phyloP scores from a whole-genome alignment of 2,329 filamentous ascomycete species.

The Phialemoniopsis sp. region DNA sequence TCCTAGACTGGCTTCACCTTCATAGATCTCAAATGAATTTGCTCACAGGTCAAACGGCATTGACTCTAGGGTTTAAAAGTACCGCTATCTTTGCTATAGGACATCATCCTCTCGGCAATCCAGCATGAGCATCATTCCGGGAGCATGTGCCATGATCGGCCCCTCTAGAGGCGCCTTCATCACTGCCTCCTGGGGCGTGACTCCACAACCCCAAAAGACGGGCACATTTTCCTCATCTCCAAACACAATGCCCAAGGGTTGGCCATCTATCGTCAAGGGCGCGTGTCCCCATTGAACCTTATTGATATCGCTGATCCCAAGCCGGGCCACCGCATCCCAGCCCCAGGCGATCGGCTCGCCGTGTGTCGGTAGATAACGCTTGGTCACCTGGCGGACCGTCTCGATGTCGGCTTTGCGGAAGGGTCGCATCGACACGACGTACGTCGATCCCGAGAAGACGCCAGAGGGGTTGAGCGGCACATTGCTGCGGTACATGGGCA shows the following conservation, averaged over 20 bases:
- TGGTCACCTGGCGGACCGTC: slow-evolving; percentile 48
- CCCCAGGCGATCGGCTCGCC: slow-evolving; percentile 46
- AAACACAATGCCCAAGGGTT: too few species aligned
- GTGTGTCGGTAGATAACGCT: slow-evolving; percentile 51
- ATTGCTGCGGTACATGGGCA: slow-evolving; percentile 58
- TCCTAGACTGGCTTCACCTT: too few species aligned
- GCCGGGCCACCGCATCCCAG: slow-evolving; percentile 11
- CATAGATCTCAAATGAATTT: too few species aligned
- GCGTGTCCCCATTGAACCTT: slow-evolving; percentile 31
- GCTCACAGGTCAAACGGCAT: too few species aligned
- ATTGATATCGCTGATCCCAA: slow-evolving; percentile 53
- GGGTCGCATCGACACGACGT: slow-evolving; percentile 61
- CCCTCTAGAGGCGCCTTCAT: slow-evolving; percentile 50
- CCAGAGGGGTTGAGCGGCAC: slow-evolving; percentile 54
- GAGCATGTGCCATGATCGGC: slow-evolving; percentile 57
- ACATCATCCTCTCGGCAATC: too few species aligned
- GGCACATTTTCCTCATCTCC: slow-evolving; percentile 46
- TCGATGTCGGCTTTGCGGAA: slow-evolving; percentile 47
- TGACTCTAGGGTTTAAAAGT: too few species aligned
- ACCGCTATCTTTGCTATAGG: too few species aligned
- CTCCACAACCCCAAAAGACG: slow-evolving; percentile 62
- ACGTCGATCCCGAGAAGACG: slow-evolving; percentile 46
- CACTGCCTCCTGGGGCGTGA: slow-evolving; percentile 62
- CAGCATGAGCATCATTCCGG: too few species aligned
- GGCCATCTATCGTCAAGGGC: slow-evolving; percentile 24